Evolutionary conservation across 225 moss, liverwort and hornwort species (phyloP).

Genomic region (Sphagnum contortum): DNA sequence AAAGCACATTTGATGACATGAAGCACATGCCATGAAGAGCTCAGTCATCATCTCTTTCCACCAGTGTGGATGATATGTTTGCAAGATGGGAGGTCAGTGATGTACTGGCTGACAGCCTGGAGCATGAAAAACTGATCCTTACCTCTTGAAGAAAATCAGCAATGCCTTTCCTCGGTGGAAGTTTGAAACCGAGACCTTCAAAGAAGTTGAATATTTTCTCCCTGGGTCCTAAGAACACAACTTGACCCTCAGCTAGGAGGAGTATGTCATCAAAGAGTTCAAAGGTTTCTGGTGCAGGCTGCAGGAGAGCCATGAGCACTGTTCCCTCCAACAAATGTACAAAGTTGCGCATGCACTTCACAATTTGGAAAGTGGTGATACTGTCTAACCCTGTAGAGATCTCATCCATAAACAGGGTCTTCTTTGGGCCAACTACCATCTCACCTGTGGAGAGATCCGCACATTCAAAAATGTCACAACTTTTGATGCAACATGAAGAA

Average conservation of each 20-base stretch:
- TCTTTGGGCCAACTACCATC: conserved; percentile 23
- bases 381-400: conserved; percentile 44
- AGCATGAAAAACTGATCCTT: neutral
- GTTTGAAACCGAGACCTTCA: conserved; percentile 24
- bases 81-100: no score
- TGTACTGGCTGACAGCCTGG: no score
- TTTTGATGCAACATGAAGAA: no score
- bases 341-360: conserved; percentile 33
- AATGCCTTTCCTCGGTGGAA: conserved; percentile 34
- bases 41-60: no score
- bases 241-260: conserved; percentile 30
- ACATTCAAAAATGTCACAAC: no score
- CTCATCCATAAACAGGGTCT: conserved; percentile 18
- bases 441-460: conserved; percentile 9
- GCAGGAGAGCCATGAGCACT: conserved; percentile 32
- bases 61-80: no score
- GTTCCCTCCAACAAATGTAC: conserved; percentile 25
- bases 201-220: conserved; percentile 32
- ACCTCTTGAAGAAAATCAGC: conserved; percentile 54
- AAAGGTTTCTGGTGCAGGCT: conserved; percentile 43
- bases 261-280: conserved; percentile 33
- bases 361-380: conserved; percentile 37
- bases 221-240: conserved; percentile 28
- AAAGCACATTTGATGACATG: no score
- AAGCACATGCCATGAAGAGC: no score